Conservation (phyloP, 768 basidiomycete genomes). For the Hydnomerulius pinastri region DNA sequence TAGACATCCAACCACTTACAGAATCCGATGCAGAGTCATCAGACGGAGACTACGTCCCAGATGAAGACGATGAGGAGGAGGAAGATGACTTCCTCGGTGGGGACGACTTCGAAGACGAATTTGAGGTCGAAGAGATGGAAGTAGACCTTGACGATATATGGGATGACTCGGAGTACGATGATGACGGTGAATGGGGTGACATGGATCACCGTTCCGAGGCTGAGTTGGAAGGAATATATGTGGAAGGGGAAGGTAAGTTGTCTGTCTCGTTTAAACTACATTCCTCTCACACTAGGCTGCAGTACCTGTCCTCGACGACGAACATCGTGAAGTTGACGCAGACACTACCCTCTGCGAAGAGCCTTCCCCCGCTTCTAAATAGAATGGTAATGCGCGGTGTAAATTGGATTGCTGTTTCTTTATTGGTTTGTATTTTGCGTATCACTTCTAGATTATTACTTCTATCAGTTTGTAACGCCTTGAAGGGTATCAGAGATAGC, state of each 20-base stretch:
- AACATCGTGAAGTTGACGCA: background rate
- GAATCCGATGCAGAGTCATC: conserved; percentile 66
- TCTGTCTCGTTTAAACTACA: background rate
- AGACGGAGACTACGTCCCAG: conserved; percentile 68
- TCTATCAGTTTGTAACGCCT: conserved; percentile 9
- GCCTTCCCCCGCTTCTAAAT: conserved; percentile 1
- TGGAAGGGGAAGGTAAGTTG: conserved; percentile 10
- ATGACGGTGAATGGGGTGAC: conserved; percentile 39
- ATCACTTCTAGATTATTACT: background rate
- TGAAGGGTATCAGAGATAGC: conserved; percentile 20
- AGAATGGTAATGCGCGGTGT: background rate
- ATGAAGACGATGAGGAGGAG: conserved; percentile 43
- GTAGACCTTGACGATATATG: conserved; percentile 24
- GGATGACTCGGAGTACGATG: conserved; percentile 10
- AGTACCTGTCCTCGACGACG: background rate
- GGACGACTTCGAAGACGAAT: conserved; percentile 38
- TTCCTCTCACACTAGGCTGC: background rate
- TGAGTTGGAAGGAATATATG: conserved; percentile 16
- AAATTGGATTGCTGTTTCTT: conserved; percentile 1
- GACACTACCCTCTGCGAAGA: background rate
- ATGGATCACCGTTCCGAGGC: conserved; percentile 33
- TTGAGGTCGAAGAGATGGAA: conserved; percentile 44
- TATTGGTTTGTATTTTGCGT: conserved; percentile 5
- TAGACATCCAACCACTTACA: conserved; percentile 50
- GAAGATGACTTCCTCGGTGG: conserved; percentile 45